Conservation (phyloP, 306 rosid genomes). For the Cucumis sativus region DNA sequence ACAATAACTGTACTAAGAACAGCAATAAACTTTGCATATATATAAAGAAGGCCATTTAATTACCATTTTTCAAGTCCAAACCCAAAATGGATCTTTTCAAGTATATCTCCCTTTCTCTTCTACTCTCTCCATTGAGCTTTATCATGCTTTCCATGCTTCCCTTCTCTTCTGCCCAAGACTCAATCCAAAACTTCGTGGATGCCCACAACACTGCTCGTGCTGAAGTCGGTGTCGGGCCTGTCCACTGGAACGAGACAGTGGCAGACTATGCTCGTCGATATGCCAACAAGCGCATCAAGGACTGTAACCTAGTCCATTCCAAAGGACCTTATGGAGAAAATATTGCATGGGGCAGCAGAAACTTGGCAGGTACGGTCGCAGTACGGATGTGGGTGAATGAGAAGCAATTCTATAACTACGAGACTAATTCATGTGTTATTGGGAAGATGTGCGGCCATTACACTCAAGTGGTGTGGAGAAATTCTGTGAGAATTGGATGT, state of each 20-base stretch:
- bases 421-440: not conserved
- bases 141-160: no score
- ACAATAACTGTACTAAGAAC: no score
- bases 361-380: constrained; percentile 6
- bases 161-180: no score
- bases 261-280: constrained; percentile 19
- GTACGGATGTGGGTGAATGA: constrained; percentile 19
- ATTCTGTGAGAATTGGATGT: constrained; percentile 15
- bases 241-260: constrained; percentile 13
- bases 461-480: constrained; percentile 26
- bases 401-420: constrained; percentile 7
- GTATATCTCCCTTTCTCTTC: no score
- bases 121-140: no score
- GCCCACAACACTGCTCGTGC: constrained; percentile 34
- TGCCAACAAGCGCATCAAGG: not conserved
- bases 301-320: constrained; percentile 21
- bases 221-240: constrained; percentile 17
- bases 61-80: no score
- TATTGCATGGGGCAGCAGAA: constrained; percentile 23
- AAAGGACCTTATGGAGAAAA: constrained; percentile 34
- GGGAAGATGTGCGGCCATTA: constrained; percentile 17
- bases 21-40: no score
- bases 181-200: not conserved
- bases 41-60: no score
- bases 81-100: no score